Conservation (phyloP, 2,329 filamentous ascomycete genomes). For the Trichoderma gracile region DNA sequence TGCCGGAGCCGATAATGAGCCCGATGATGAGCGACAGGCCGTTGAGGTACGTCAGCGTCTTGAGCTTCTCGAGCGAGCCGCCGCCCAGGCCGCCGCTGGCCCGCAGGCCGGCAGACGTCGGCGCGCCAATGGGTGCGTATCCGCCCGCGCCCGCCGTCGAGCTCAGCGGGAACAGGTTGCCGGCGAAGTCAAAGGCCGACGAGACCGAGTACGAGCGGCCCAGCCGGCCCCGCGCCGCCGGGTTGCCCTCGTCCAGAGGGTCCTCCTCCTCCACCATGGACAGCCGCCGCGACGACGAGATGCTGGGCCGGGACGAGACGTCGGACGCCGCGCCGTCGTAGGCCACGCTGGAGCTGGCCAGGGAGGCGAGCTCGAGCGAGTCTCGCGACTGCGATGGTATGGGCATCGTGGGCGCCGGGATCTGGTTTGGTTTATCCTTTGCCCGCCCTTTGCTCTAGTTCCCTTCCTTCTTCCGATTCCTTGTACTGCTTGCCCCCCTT, state of each 20-base stretch:
- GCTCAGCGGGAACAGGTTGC: slow-evolving; percentile 87
- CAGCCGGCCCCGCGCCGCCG: slow-evolving; percentile 45
- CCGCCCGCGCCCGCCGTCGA: slow-evolving; percentile 69
- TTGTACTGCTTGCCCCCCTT: not conserved
- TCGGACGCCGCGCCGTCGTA: slow-evolving; percentile 60
- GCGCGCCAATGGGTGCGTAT: slow-evolving; percentile 83
- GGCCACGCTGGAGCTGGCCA: slow-evolving; percentile 73
- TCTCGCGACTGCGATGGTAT: slow-evolving; percentile 65
- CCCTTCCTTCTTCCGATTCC: slow-evolving; percentile 1
- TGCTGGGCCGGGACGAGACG: slow-evolving; percentile 76
- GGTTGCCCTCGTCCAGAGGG: slow-evolving; percentile 63
- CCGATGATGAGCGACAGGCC: slow-evolving; percentile 88
- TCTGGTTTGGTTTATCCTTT: not conserved
- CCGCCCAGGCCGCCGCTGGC: slow-evolving; percentile 60
- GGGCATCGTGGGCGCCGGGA: slow-evolving; percentile 42
- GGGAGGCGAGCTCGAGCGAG: slow-evolving; percentile 92
- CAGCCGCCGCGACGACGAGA: slow-evolving; percentile 86
- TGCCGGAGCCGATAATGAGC: slow-evolving; percentile 92
- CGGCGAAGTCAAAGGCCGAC: slow-evolving; percentile 94
- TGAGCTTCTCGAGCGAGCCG: slow-evolving; percentile 88
- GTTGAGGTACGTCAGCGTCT: slow-evolving; percentile 92
- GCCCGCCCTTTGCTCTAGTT: not conserved
- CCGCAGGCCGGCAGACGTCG: slow-evolving; percentile 55
- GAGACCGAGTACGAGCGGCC: slow-evolving; percentile 82
- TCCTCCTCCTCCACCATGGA: slow-evolving; percentile 83